phyloP scores from a whole-genome alignment of 2,329 filamentous ascomycete species.

The Dothiorella sarmentorum region DNA sequence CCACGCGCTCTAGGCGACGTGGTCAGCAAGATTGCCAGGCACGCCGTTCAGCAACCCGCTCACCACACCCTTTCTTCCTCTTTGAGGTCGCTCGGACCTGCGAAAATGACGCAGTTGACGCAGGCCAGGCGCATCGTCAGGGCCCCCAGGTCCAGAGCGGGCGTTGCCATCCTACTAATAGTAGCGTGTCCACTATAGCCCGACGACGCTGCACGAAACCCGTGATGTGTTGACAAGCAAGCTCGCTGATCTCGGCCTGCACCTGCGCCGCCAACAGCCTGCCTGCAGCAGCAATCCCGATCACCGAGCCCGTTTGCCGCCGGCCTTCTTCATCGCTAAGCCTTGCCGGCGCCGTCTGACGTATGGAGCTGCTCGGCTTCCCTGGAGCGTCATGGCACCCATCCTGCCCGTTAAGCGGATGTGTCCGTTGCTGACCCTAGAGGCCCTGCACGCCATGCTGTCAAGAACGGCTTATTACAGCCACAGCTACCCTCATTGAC shows the following conservation, averaged over 20 bases:
- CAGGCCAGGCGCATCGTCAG: slow-evolving; percentile 5
- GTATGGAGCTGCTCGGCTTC: neutral
- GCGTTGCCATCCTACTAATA: neutral
- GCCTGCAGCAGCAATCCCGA: slow-evolving; percentile 8
- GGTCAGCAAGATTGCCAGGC: slow-evolving; percentile 15
- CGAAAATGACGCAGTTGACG: slow-evolving; percentile 15
- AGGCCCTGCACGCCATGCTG: neutral
- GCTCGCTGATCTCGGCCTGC: slow-evolving; percentile 6
- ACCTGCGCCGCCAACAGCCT: neutral
- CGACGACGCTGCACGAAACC: slow-evolving; percentile 1
- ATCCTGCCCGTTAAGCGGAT: neutral
- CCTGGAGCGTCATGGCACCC: neutral
- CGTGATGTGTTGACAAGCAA: neutral
- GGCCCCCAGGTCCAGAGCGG: neutral
- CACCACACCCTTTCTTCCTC: slow-evolving; percentile 4
- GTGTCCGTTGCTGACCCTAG: neutral
- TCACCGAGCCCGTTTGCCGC: neutral
- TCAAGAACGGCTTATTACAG: neutral
- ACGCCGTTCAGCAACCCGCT: slow-evolving; percentile 9
- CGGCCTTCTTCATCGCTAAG: neutral
- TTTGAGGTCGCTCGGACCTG: slow-evolving; percentile 7
- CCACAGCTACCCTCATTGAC: slow-evolving; percentile 8
- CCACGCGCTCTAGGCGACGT: slow-evolving; percentile 12
- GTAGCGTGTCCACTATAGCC: neutral
- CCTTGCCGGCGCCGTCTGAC: slow-evolving; percentile 2